Percentiles rank a stretch among this genome's conserved stretches.
Evolutionary conservation across 2,329 filamentous ascomycete genomes (phyloP).

Genomic region (Pyricularia grisea): DNA sequence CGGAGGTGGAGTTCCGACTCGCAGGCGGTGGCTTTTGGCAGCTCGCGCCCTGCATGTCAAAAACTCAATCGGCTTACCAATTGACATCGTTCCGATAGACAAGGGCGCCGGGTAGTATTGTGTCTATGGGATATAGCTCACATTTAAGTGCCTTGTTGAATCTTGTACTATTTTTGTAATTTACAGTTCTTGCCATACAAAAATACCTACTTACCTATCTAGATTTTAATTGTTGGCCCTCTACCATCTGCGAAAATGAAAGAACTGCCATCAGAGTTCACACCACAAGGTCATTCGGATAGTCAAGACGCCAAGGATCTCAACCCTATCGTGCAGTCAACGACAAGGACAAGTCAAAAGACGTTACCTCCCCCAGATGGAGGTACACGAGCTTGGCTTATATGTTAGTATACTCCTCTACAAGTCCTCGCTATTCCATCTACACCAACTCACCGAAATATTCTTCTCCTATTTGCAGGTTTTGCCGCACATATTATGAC

Average conservation of each 20-base stretch:
- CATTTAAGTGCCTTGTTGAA: background rate
- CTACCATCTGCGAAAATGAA: background rate
- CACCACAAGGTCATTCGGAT: background rate
- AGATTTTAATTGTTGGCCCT: background rate
- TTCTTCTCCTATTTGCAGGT: background rate
- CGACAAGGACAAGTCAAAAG: background rate
- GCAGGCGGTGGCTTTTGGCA: background rate
- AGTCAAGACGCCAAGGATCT: background rate
- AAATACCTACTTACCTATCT: background rate
- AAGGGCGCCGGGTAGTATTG: background rate
- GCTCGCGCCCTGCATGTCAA: background rate
- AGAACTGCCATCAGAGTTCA: background rate
- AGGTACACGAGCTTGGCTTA: conserved; percentile 7
- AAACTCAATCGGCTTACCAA: background rate
- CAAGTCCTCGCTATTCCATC: background rate
- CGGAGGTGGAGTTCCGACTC: background rate
- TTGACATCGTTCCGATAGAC: too few species aligned
- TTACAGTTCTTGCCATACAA: background rate
- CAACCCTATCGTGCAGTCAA: background rate
- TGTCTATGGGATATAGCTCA: background rate
- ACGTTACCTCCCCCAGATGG: conserved; percentile 8
- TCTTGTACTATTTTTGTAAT: too few species aligned
- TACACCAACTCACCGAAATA: background rate
- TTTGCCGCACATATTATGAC: conserved; percentile 17
- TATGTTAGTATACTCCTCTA: conserved; percentile 1